Evolutionary conservation across 345 rosid genomes (phyloP).

Genomic region (Ceriops tagal): DNA sequence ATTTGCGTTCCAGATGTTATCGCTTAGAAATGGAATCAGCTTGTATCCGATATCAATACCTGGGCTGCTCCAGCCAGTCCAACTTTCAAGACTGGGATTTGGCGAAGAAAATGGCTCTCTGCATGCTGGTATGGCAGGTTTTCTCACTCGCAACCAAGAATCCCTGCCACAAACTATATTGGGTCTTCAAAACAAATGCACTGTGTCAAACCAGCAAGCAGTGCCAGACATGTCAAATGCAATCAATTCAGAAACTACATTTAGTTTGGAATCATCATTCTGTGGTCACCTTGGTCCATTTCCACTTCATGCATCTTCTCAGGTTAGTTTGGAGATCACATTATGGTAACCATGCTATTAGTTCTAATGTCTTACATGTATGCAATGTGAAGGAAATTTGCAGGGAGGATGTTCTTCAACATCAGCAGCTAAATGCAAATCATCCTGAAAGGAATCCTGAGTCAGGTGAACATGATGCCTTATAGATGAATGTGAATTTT

Average conservation of each 20-base stretch:
- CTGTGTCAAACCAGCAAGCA: constrained; percentile 33
- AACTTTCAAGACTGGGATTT: constrained; percentile 35
- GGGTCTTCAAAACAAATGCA: constrained; percentile 38
- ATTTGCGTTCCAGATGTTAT: constrained; percentile 55
- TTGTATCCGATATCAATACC: constrained; percentile 69
- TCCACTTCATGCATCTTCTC: constrained; percentile 34
- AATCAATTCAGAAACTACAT: constrained; percentile 43
- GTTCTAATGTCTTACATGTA: constrained; percentile 7
- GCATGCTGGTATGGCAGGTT: constrained; percentile 27
- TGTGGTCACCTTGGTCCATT: constrained; percentile 47
- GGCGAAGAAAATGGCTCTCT: constrained; percentile 33
- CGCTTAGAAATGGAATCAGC: constrained; percentile 75
- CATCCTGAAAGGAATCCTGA: constrained; percentile 32
- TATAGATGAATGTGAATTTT: neutral
- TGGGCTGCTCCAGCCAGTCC: constrained; percentile 51
- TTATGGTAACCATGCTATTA: neutral
- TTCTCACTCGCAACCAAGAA: constrained; percentile 35
- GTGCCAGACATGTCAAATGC: constrained; percentile 34
- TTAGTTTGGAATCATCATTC: constrained; percentile 49
- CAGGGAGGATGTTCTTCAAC: constrained; percentile 42
- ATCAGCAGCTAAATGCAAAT: constrained; percentile 38
- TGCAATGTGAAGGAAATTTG: constrained; percentile 42
- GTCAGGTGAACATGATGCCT: constrained; percentile 2
- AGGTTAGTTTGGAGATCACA: constrained; percentile 36
- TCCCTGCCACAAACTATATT: constrained; percentile 25